Conservation (phyloP, 2,329 filamentous ascomycete genomes). For the Ascochyta koolunga region DNA sequence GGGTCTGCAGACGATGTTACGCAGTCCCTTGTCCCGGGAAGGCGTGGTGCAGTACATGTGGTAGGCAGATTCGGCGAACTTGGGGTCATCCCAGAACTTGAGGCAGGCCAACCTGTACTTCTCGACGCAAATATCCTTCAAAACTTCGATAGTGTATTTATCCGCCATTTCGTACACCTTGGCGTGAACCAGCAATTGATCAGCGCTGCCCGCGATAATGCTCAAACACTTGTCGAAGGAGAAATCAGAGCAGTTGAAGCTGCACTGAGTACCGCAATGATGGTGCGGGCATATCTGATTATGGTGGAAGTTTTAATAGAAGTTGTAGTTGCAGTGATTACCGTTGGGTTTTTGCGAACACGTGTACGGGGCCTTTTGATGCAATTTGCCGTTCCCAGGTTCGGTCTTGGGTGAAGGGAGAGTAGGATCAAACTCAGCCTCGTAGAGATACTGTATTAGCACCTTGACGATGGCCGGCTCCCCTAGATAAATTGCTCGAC, state of each 20-base stretch:
- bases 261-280: neutral
- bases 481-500: neutral
- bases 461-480: slow-evolving; percentile 18
- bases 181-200: neutral
- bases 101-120: slow-evolving; percentile 15
- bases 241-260: neutral
- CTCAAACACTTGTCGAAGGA: neutral
- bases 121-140: neutral
- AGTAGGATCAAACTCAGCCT: slow-evolving; percentile 16
- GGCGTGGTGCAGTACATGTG: slow-evolving; percentile 30
- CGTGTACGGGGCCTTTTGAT: neutral
- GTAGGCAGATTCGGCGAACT: slow-evolving; percentile 35
- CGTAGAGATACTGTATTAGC: slow-evolving; percentile 25
- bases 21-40: slow-evolving; percentile 34
- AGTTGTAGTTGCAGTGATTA: neutral
- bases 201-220: neutral
- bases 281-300: neutral
- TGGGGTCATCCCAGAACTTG: slow-evolving; percentile 21
- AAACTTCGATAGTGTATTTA: neutral
- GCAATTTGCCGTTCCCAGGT: neutral
- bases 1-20: slow-evolving; percentile 33
- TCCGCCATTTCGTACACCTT: neutral
- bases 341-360: neutral
- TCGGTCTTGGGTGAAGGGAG: neutral
- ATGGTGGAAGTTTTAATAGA: neutral